phyloP scores from a whole-genome alignment of 2,329 filamentous ascomycete genomes.

The Hymenoscyphus scutula region DNA sequence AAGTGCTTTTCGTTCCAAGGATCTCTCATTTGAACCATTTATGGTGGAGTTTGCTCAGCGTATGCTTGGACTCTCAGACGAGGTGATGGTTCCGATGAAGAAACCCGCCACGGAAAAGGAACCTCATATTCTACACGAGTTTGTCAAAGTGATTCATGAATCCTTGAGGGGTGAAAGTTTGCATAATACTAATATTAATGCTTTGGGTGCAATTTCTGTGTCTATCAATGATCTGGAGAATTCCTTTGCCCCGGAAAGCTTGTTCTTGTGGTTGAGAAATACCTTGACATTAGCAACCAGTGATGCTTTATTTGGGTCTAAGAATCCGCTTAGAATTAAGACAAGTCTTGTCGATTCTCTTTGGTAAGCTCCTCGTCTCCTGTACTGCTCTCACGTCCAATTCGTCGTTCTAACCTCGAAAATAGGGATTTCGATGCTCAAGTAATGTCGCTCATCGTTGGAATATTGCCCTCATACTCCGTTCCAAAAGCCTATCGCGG shows the following conservation, averaged over 20 bases:
- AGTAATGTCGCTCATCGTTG: slow-evolving; percentile 32
- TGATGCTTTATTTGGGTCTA: slow-evolving; percentile 43
- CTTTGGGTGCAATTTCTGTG: slow-evolving; percentile 38
- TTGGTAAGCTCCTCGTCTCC: slow-evolving; percentile 33
- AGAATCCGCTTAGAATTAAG: slow-evolving; percentile 42
- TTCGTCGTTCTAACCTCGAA: slow-evolving; percentile 1
- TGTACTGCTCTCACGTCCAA: neutral
- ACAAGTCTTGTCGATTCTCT: slow-evolving; percentile 40
- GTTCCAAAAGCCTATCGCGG: slow-evolving; percentile 34
- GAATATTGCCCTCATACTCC: slow-evolving; percentile 34
- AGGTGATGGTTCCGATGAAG: slow-evolving; percentile 33
- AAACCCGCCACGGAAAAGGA: slow-evolving; percentile 31
- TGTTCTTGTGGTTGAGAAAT: slow-evolving; percentile 42
- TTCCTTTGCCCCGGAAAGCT: slow-evolving; percentile 35
- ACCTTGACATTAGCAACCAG: slow-evolving; percentile 41
- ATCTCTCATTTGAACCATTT: slow-evolving; percentile 44
- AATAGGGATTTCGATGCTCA: slow-evolving; percentile 34
- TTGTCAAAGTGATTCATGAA: slow-evolving; percentile 38
- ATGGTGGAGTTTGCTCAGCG: slow-evolving; percentile 39
- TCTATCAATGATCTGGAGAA: slow-evolving; percentile 32
- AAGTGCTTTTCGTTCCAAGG: slow-evolving; percentile 41
- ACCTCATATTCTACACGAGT: slow-evolving; percentile 31
- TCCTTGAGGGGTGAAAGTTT: slow-evolving; percentile 38
- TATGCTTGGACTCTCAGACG: slow-evolving; percentile 38
- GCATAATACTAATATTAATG: slow-evolving; percentile 38